A percentile compares a stretch with the other conserved stretches of the same genome.
These are phyloP conservation scores for Syncephalis fuscata DNA, from an alignment of 371 early-diverging fungal genomes.

Conservation along the genomic window DNA sequence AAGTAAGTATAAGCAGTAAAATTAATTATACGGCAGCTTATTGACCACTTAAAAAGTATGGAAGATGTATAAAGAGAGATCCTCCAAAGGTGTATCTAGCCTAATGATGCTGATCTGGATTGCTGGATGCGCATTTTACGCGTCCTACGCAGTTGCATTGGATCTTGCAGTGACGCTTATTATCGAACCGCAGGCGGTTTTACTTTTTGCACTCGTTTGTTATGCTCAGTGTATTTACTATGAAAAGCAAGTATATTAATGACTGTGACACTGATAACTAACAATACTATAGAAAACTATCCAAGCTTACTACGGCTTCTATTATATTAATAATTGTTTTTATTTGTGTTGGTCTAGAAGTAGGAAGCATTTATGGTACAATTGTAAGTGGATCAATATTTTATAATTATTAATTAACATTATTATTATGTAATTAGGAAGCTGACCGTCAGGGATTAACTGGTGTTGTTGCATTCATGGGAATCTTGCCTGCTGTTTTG, in stretches of 20 bases:
- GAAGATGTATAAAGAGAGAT: conserved; percentile 10
- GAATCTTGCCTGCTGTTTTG: conserved; percentile 23
- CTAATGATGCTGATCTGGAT: conserved; percentile 29
- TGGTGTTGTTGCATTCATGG: conserved; percentile 17
- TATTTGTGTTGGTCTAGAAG: background rate
- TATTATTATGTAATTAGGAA: background rate
- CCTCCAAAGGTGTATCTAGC: conserved; percentile 25
- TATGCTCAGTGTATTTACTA: conserved; percentile 25
- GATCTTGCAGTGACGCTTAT: conserved; percentile 27
- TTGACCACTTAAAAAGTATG: too few relatives aligned
- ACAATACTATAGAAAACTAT: conserved; percentile 1
- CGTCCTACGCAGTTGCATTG: conserved; percentile 24
- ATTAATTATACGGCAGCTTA: too few relatives aligned
- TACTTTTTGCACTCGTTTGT: conserved; percentile 17
- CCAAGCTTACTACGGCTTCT: background rate
- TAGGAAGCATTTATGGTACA: background rate
- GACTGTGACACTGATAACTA: background rate
- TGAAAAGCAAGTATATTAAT: conserved; percentile 6
- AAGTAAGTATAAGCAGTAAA: too few relatives aligned
- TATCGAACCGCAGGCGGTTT: conserved; percentile 33
- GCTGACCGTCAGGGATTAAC: conserved; percentile 7
- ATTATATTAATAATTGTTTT: background rate
- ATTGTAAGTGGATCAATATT: background rate
- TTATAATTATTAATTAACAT: too few relatives aligned
- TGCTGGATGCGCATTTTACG: conserved; percentile 20